Evolutionary conservation across 352 stramenopile species (phyloP).

Genomic region (Discostella stelligera): DNA sequence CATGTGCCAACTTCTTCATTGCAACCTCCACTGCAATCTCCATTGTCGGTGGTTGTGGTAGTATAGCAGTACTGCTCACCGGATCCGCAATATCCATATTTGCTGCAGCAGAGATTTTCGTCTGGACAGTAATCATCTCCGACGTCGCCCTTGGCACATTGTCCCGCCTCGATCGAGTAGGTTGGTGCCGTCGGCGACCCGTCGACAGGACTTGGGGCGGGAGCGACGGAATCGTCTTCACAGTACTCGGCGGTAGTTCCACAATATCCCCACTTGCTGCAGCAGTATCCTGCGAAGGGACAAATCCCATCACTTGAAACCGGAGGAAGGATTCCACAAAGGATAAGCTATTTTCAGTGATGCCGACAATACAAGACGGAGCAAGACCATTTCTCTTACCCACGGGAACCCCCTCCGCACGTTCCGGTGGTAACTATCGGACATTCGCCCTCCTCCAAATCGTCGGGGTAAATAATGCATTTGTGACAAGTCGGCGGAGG

Average conservation of each 20-base stretch:
- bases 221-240: slow-evolving; percentile 22
- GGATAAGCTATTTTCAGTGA: neutral
- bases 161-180: slow-evolving; percentile 38
- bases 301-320: slow-evolving; percentile 30
- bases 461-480: slow-evolving; percentile 26
- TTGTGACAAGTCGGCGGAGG: slow-evolving; percentile 5
- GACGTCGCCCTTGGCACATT: slow-evolving; percentile 28
- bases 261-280: slow-evolving; percentile 42
- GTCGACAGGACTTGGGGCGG: slow-evolving; percentile 19
- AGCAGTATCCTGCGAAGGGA: slow-evolving; percentile 43
- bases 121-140: slow-evolving; percentile 51
- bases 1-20: slow-evolving; percentile 28
- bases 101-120: slow-evolving; percentile 35
- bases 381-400: slow-evolving; percentile 15
- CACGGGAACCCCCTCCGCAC: slow-evolving; percentile 36
- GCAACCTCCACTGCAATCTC: slow-evolving; percentile 11
- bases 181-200: slow-evolving; percentile 26
- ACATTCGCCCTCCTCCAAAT: slow-evolving; percentile 34
- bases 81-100: slow-evolving; percentile 46
- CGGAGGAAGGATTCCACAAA: neutral
- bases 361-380: neutral
- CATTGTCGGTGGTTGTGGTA: slow-evolving; percentile 14
- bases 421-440: slow-evolving; percentile 41
- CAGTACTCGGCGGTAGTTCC: slow-evolving; percentile 32
- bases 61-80: slow-evolving; percentile 47